Evolutionary conservation across 768 basidiomycete species (phyloP).

Genomic region (Galerina marginata): DNA sequence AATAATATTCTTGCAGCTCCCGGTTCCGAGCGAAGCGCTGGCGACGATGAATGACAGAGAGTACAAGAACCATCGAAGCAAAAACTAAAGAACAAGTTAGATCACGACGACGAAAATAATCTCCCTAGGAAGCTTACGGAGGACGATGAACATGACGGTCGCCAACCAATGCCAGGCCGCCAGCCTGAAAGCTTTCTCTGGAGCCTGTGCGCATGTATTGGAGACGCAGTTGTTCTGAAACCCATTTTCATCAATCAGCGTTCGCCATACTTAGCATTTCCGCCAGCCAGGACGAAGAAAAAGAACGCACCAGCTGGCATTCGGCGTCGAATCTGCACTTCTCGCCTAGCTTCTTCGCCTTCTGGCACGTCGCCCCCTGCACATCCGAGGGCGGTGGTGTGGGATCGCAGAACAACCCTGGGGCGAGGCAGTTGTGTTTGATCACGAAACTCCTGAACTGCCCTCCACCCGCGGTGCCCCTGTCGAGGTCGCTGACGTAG

Average conservation of each 20-base stretch:
- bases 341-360: slow-evolving; percentile 45
- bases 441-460: slow-evolving; percentile 56
- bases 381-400: slow-evolving; percentile 8
- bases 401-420: slow-evolving; percentile 60
- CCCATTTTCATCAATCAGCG: neutral
- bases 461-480: slow-evolving; percentile 40
- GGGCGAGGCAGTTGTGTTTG: slow-evolving; percentile 61
- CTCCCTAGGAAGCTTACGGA: slow-evolving; percentile 34
- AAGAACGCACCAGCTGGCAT: slow-evolving; percentile 47
- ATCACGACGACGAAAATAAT: neutral
- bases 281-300: neutral
- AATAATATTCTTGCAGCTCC: slow-evolving; percentile 52
- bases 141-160: slow-evolving; percentile 40
- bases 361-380: slow-evolving; percentile 45
- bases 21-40: slow-evolving; percentile 42
- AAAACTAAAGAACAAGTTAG: slow-evolving; percentile 36
- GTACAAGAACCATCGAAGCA: slow-evolving; percentile 37
- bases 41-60: slow-evolving; percentile 48
- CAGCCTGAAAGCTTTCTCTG: slow-evolving; percentile 40
- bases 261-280: neutral
- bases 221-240: slow-evolving; percentile 14
- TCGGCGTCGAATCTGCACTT: slow-evolving; percentile 58
- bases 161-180: slow-evolving; percentile 51
- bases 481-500: slow-evolving; percentile 46
- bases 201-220: slow-evolving; percentile 13